These are phyloP conservation scores for Trebouxia sp. DNA, from an alignment of 139 green algal species.

Conservation along the genomic window DNA sequence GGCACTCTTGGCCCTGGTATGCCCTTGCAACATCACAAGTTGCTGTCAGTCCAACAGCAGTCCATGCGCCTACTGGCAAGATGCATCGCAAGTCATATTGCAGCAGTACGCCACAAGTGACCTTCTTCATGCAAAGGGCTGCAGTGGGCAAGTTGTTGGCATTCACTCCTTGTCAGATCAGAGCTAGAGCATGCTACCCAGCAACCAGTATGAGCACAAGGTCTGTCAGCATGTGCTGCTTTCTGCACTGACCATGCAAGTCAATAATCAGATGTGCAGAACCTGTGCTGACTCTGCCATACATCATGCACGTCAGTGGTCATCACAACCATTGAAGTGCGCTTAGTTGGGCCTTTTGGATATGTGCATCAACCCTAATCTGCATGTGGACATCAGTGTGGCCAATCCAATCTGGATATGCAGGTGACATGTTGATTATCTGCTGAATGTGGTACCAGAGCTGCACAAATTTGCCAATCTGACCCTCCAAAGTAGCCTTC, in stretches of 20 bases:
- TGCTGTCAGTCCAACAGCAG: background rate
- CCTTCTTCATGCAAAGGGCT: background rate
- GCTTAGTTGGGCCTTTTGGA: background rate
- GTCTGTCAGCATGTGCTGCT: background rate
- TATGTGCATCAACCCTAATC: too few relatives aligned
- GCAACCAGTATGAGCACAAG: background rate
- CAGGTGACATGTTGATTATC: conserved; percentile 51
- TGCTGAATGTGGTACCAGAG: background rate
- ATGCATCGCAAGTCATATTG: background rate
- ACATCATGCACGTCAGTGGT: background rate
- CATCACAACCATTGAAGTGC: background rate
- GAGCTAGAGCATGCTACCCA: background rate
- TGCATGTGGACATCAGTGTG: too few relatives aligned
- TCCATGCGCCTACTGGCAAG: background rate
- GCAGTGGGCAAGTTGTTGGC: background rate
- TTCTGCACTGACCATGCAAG: background rate
- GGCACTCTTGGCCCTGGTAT: conserved; percentile 26
- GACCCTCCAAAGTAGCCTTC: conserved; percentile 27
- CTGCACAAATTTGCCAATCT: background rate
- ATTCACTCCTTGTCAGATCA: conserved; percentile 25
- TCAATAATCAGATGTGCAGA: too few relatives aligned
- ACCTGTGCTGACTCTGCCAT: background rate
- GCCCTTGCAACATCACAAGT: background rate
- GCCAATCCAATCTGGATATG: background rate
- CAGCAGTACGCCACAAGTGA: background rate